A percentile compares a stretch with the other conserved stretches of the same genome.
Conservation (phyloP, 352 stramenopile genomes). For the Pythium sp. region DNA sequence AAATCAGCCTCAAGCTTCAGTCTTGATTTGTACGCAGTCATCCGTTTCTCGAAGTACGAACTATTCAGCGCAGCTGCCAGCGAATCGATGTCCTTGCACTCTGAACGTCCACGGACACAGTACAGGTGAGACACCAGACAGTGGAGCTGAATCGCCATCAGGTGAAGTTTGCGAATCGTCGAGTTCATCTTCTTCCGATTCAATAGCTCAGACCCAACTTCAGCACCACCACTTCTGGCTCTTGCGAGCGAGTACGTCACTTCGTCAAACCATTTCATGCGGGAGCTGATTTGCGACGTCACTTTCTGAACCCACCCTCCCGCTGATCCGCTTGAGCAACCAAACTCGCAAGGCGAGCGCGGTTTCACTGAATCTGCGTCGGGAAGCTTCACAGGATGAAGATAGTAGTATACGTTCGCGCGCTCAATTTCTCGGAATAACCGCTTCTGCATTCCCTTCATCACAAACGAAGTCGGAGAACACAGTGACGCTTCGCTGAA, state of each 20-base stretch:
- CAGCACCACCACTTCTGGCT: conserved; percentile 28
- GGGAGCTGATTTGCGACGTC: conserved; percentile 70
- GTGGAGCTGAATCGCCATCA: conserved; percentile 74
- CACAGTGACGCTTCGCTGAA: conserved; percentile 38
- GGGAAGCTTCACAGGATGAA: conserved; percentile 30
- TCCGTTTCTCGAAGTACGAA: conserved; percentile 71
- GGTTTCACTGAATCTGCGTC: conserved; percentile 10
- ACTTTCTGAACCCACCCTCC: conserved; percentile 70
- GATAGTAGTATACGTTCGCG: conserved; percentile 71
- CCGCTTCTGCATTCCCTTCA: conserved; percentile 59
- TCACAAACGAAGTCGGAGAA: conserved; percentile 56
- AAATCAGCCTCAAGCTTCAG: conserved; percentile 62
- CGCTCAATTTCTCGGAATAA: conserved; percentile 64
- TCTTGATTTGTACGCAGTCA: conserved; percentile 69
- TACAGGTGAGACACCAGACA: conserved; percentile 69
- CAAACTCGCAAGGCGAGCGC: conserved; percentile 45
- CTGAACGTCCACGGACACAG: conserved; percentile 43
- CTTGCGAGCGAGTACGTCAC: conserved; percentile 70
- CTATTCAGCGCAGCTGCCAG: conserved; percentile 62
- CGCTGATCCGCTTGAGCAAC: conserved; percentile 41
- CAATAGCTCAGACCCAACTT: conserved; percentile 40
- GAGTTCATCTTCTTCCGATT: conserved; percentile 85
- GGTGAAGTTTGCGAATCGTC: conserved; percentile 74
- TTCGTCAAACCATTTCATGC: conserved; percentile 80
- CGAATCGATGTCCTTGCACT: conserved; percentile 60